Evolutionary conservation across 768 basidiomycete genomes (phyloP), one percentile per base, ranked within the genome.

Genomic region (Gloeostereum incarnatum): DNA sequence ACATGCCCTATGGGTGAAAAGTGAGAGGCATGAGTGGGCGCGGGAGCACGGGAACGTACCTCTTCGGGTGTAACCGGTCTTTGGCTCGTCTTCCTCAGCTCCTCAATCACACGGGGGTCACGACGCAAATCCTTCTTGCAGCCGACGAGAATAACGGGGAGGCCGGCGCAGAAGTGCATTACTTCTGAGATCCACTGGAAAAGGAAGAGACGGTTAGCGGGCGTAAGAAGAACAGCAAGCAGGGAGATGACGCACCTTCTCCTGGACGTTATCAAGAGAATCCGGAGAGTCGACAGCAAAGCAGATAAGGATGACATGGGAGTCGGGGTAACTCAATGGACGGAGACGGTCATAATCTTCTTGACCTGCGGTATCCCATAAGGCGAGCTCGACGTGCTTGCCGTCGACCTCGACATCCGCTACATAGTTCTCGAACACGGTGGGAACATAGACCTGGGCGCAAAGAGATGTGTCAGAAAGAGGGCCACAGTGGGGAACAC

Each of bases 341-440:
- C 96, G 78, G 49, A 99, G 88, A 52, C 94, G 88, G 63, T 98
- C 96, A 62, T 98, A 98, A 61, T 98, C 96, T 65, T 97, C 94
- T 62, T 98, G 94, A 38, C 96, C 96, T 23, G 96, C 94, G 37
- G 96, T 98, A 93, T 98, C 96, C 96, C 96, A 98, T 52, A 99
- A 68, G 20, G 96, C 94, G 53, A 99, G 73, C 65, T 99, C 96
- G 51, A 98, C 93, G 57, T 93, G 89, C 69, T 94, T 98, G 50
- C 89, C 89, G 55, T 98, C 94, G 45, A 98, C 93, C 61, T 97
- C 91, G 35, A 98, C 92, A 60, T 98, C 93, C 50, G 94, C 94
- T 40, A 96, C 94, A 61, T 97, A 96, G 78, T 97, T 97, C 74
- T 99, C 96, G 51, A 98, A 99, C 36, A 99, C 96, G 42, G 96